Percentiles rank a stretch among this genome's conserved stretches.
These are phyloP conservation scores for Pezicula radicicola DNA, from an alignment of 2,329 filamentous ascomycete species.

Conservation along the genomic window DNA sequence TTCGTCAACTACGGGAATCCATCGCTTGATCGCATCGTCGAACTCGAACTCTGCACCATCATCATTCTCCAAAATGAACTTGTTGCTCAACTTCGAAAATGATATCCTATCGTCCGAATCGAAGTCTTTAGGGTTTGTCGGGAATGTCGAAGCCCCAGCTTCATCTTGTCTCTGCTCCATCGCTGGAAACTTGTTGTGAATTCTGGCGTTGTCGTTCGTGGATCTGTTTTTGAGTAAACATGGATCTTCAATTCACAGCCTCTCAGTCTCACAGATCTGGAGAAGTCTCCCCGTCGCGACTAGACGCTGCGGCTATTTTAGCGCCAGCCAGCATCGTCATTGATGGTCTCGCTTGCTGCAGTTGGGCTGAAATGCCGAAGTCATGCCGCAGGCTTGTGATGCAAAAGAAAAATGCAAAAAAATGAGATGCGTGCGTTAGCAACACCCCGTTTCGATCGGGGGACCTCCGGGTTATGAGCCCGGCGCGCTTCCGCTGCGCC, in stretches of 20 bases:
- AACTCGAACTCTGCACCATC: conserved; percentile 85
- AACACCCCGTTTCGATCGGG: conserved; percentile 33
- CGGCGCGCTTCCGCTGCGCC: conserved; percentile 34
- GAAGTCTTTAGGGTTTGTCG: conserved; percentile 45
- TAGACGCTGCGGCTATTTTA: too few relatives aligned
- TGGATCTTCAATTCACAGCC: background rate
- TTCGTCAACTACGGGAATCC: conserved; percentile 70
- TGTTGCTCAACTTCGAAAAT: conserved; percentile 78
- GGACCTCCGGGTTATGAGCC: conserved; percentile 37
- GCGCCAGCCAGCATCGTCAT: too few relatives aligned
- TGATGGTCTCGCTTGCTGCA: too few relatives aligned
- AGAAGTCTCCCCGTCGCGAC: conserved; percentile 1
- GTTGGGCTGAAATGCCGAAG: background rate
- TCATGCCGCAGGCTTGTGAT: conserved; percentile 3
- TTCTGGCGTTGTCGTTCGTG: too few relatives aligned
- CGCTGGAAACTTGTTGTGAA: background rate
- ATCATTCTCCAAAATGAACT: conserved; percentile 80
- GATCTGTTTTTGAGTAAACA: background rate
- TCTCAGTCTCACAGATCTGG: background rate
- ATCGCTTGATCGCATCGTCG: conserved; percentile 66
- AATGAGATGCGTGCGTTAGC: conserved; percentile 14
- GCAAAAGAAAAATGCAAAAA: conserved; percentile 5
- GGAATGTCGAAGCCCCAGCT: conserved; percentile 17
- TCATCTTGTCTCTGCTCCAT: conserved; percentile 20
- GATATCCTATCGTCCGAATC: conserved; percentile 79